phyloP scores from a whole-genome alignment of 495 filamentous ascomycete genomes.

The Penicillium pulvis region DNA sequence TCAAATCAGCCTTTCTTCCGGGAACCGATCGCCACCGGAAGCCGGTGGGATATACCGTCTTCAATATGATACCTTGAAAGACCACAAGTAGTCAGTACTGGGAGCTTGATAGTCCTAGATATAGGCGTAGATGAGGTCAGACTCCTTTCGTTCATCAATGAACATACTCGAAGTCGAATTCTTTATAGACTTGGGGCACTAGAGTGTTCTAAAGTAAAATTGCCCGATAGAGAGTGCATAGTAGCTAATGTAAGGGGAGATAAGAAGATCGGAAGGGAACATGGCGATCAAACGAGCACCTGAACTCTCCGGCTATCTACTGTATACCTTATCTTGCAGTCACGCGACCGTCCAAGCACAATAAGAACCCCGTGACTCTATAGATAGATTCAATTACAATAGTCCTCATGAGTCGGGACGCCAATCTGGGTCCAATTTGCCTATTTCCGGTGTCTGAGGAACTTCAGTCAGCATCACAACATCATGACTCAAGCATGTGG shows the following conservation, averaged over 20 bases:
- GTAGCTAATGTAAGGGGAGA: background rate
- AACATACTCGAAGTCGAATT: background rate
- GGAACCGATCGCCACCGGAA: background rate
- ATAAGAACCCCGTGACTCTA: background rate
- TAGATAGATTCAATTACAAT: background rate
- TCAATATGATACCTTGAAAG: background rate
- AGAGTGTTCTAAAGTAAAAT: no score
- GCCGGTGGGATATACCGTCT: background rate
- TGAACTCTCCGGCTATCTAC: background rate
- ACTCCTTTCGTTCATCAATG: no score
- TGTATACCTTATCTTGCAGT: background rate
- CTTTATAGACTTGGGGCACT: background rate
- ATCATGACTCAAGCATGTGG: no score
- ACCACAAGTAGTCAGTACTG: background rate
- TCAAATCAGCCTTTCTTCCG: background rate
- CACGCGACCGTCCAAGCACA: background rate
- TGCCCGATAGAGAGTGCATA: background rate
- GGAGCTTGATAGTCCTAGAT: no score
- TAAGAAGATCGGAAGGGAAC: background rate
- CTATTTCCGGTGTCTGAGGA: background rate
- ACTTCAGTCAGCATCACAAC: background rate
- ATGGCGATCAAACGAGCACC: background rate
- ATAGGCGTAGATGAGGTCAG: background rate
- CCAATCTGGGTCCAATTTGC: background rate
- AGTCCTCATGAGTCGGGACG: background rate